Conservation (phyloP, 495 filamentous ascomycete genomes). For the Articulospora tetracladia region DNA sequence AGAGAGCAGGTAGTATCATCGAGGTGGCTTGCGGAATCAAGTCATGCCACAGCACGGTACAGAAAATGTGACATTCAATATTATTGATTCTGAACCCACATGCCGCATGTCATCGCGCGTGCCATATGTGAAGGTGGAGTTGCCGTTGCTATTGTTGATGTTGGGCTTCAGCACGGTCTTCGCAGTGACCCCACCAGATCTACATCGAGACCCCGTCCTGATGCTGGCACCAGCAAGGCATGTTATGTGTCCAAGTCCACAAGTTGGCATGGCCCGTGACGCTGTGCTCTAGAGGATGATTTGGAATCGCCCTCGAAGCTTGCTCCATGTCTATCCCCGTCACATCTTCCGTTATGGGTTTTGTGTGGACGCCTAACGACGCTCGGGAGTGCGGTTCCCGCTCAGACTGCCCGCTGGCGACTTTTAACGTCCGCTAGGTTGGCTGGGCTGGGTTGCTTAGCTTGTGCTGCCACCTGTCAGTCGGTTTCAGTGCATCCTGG, state of each 20-base stretch:
- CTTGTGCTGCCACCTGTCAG: conserved; percentile 3
- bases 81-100: too few relatives aligned
- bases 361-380: background rate
- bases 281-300: background rate
- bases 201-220: background rate
- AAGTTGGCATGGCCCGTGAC: background rate
- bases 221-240: background rate
- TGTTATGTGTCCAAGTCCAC: background rate
- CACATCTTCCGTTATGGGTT: too few relatives aligned
- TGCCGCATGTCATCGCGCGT: too few relatives aligned
- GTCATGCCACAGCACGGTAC: too few relatives aligned
- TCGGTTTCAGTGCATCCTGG: background rate
- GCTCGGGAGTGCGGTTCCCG: too few relatives aligned
- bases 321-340: background rate
- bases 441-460: too few relatives aligned
- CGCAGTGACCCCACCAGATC: background rate
- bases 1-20: too few relatives aligned
- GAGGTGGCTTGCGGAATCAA: too few relatives aligned
- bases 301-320: background rate
- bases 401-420: background rate
- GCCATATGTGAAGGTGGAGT: too few relatives aligned
- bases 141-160: background rate
- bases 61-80: too few relatives aligned
- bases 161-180: background rate
- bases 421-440: background rate